Evolutionary conservation across 371 early-diverging fungal genomes (phyloP).

Genomic region (Coemansia sp.): DNA sequence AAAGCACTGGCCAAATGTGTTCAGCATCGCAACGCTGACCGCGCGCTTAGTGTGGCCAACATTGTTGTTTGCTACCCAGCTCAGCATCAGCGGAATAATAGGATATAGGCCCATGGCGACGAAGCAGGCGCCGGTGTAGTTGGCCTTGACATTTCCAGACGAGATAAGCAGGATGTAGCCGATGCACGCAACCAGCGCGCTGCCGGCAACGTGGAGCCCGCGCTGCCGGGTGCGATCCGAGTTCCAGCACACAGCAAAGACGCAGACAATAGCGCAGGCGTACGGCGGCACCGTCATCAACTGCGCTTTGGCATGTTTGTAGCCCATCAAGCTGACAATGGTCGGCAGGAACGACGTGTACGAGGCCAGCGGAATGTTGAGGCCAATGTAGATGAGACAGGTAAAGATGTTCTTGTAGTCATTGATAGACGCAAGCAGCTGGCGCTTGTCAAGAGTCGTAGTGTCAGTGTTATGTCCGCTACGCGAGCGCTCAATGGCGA

Average conservation of each 20-base stretch:
- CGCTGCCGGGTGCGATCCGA: constrained; percentile 66
- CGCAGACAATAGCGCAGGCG: constrained; percentile 47
- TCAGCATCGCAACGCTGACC: constrained; percentile 57
- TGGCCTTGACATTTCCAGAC: constrained; percentile 38
- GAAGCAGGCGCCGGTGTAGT: constrained; percentile 58
- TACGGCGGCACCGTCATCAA: constrained; percentile 55
- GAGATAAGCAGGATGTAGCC: constrained; percentile 66
- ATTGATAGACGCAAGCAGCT: constrained; percentile 34
- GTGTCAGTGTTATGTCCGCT: constrained; percentile 27
- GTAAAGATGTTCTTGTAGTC: constrained; percentile 38
- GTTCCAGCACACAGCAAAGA: constrained; percentile 59
- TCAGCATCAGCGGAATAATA: constrained; percentile 53
- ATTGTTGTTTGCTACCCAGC: constrained; percentile 62
- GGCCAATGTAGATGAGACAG: constrained; percentile 44
- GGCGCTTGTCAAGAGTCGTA: constrained; percentile 33
- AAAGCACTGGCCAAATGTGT: constrained; percentile 60
- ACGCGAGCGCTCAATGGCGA: constrained; percentile 60
- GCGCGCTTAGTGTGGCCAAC: constrained; percentile 61
- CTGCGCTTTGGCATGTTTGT: constrained; percentile 43
- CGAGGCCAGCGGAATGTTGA: constrained; percentile 47
- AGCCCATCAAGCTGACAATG: constrained; percentile 51
- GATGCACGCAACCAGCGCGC: constrained; percentile 60
- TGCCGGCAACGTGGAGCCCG: constrained; percentile 62
- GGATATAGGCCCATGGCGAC: constrained; percentile 60
- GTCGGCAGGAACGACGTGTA: constrained; percentile 51